Conservation (phyloP, 164 flowering plant species). For the Umbellularia californica region DNA sequence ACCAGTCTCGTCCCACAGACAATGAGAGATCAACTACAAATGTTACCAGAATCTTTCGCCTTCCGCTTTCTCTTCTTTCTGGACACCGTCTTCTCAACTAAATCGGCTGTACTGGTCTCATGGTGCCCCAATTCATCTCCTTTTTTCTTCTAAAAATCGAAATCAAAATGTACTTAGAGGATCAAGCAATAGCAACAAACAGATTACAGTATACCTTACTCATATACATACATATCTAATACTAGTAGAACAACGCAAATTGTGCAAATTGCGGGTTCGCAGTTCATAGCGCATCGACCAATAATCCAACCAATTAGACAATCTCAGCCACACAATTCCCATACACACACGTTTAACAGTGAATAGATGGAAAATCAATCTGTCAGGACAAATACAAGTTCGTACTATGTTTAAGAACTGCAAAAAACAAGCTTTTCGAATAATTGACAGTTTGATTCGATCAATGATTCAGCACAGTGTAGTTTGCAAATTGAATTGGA, state of each 20-base stretch:
- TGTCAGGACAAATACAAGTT: too few relatives aligned
- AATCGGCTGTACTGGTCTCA: slow-evolving; percentile 22
- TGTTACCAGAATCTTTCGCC: slow-evolving; percentile 26
- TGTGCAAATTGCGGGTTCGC: background rate
- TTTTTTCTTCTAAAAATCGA: slow-evolving; percentile 35
- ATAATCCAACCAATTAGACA: too few relatives aligned
- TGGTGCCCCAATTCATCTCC: slow-evolving; percentile 16
- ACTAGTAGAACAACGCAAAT: background rate
- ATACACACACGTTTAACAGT: too few relatives aligned
- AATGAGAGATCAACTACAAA: background rate
- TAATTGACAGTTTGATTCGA: too few relatives aligned
- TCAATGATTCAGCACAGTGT: too few relatives aligned
- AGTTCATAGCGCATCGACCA: background rate
- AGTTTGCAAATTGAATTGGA: too few relatives aligned
- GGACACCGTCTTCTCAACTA: slow-evolving; percentile 10
- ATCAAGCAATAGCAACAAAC: background rate
- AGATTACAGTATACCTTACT: background rate
- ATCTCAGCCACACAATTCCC: too few relatives aligned
- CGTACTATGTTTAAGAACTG: too few relatives aligned
- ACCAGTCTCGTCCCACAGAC: background rate
- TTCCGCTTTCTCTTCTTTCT: slow-evolving; percentile 56
- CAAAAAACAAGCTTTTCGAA: too few relatives aligned
- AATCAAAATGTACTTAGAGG: background rate
- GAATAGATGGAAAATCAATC: too few relatives aligned
- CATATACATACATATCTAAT: background rate